Evolutionary conservation across 495 filamentous ascomycete genomes (phyloP), one percentile per base, ranked within the genome.

Genomic region (Amniculicola lignicola): DNA sequence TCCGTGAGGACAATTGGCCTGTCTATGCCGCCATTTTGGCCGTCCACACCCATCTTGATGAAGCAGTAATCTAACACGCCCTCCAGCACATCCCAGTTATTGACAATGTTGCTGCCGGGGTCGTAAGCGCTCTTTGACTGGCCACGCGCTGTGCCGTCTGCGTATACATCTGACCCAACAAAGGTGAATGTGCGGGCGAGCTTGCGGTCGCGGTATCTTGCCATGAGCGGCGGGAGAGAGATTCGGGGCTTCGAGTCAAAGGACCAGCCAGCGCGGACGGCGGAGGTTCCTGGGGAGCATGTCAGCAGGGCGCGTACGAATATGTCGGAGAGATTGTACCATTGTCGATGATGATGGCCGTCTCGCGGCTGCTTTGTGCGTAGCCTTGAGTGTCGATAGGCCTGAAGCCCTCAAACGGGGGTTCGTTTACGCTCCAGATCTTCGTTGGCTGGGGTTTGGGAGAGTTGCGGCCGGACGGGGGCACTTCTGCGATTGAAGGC

Each of bases 61-160:
- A 98, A 97, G 23, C 90, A 75, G 64, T 95, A 93, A 68, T 98
- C 93, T 47, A 98, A 69, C 21, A 96, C 75, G 28, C 88, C 88
- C 68, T 98, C 93, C 82, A 95, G 87, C 14, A 89, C 90, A 68
- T 98, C 93, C 88, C 94, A 98, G 69, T 96, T 98, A 65, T 87
- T 89, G 38, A 97, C 84, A 24, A 98, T 86, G 51, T 90, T 92
- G 37, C 81, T 88, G 18, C 88, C 90, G 3, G 87, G 82, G 64
- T 98, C 94, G 63, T 97, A 98, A 0, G 89, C 85, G 71, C 89
- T 87, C 59, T 89, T 84, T 28, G 94, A 82, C 67, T 97, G 92
- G 6, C 91, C 89, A 16, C 89, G 78, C 10, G 94, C 89, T 1
- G 90, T 95, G 19, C 92, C 92, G 71, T 98, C 93, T 38, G 89